Conservation (phyloP, 179 eudicot species). For the Amaranthus tricolor region DNA sequence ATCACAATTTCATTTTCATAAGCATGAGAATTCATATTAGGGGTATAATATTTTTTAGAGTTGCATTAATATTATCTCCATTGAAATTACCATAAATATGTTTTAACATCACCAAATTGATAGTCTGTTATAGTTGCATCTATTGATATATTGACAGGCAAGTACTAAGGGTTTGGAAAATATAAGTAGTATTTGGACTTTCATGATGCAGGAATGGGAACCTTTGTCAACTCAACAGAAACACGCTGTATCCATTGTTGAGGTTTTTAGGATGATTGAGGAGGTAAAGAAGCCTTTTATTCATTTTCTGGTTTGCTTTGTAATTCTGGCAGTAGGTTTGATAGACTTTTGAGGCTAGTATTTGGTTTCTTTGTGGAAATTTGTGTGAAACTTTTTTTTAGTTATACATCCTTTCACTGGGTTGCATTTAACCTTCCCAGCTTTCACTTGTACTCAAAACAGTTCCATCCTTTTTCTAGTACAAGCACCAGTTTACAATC, state of each 20-base stretch:
- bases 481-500: too few species aligned
- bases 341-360: background rate
- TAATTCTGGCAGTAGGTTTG: too few species aligned
- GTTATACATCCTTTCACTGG: too few species aligned
- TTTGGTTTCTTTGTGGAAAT: background rate
- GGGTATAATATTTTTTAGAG: too few species aligned
- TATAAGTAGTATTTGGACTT: background rate
- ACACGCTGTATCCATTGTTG: constrained; percentile 79
- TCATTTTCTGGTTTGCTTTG: background rate
- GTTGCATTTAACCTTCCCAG: too few species aligned
- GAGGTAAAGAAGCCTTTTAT: constrained; percentile 45
- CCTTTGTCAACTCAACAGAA: constrained; percentile 83
- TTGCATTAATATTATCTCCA: too few species aligned
- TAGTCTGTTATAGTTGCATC: background rate
- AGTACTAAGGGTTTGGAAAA: background rate
- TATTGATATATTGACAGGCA: background rate
- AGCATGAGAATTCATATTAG: too few species aligned
- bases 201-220: constrained; percentile 69
- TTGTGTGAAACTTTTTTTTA: background rate
- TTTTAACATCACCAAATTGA: too few species aligned
- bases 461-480: too few species aligned
- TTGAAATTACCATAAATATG: too few species aligned
- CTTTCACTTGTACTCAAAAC: too few species aligned
- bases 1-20: too few species aligned
- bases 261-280: constrained; percentile 88